These are phyloP conservation scores for Gypsophila paniculata DNA, from an alignment of 179 eudicot genomes.

Conservation along the genomic window DNA sequence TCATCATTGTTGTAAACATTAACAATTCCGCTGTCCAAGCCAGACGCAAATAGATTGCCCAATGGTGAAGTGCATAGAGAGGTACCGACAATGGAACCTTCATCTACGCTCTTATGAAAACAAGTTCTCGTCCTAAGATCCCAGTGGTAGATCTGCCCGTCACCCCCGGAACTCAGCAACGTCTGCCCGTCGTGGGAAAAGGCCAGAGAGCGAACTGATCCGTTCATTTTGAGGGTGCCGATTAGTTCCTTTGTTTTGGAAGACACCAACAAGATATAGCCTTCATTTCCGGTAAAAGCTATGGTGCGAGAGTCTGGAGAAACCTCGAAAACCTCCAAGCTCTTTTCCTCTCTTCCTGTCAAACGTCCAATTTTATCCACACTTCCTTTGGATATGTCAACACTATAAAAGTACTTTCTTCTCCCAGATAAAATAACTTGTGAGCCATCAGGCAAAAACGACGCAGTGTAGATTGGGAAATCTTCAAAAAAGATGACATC, in stretches of 20 bases:
- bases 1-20: slow-evolving; percentile 70
- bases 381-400: slow-evolving; percentile 65
- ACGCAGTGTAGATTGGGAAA: slow-evolving; percentile 66
- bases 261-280: slow-evolving; percentile 76
- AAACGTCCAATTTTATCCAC: slow-evolving; percentile 75
- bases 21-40: slow-evolving; percentile 75
- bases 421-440: slow-evolving; percentile 70
- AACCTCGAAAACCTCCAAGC: slow-evolving; percentile 75
- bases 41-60: slow-evolving; percentile 80
- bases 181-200: slow-evolving; percentile 60
- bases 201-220: slow-evolving; percentile 71
- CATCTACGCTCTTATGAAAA: slow-evolving; percentile 74
- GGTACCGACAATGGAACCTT: slow-evolving; percentile 37
- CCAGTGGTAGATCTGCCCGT: slow-evolving; percentile 85
- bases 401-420: slow-evolving; percentile 80
- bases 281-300: slow-evolving; percentile 85
- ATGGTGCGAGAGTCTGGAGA: slow-evolving; percentile 86
- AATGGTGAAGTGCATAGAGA: slow-evolving; percentile 59
- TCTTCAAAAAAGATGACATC: slow-evolving; percentile 70
- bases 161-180: slow-evolving; percentile 77
- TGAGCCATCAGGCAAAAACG: slow-evolving; percentile 83
- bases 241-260: slow-evolving; percentile 74
- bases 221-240: slow-evolving; percentile 89
- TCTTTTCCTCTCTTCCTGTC: slow-evolving; percentile 83
- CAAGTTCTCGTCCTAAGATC: slow-evolving; percentile 79